phyloP scores from a whole-genome alignment of 495 filamentous ascomycete genomes.

The Staphylotrichum longicolle region DNA sequence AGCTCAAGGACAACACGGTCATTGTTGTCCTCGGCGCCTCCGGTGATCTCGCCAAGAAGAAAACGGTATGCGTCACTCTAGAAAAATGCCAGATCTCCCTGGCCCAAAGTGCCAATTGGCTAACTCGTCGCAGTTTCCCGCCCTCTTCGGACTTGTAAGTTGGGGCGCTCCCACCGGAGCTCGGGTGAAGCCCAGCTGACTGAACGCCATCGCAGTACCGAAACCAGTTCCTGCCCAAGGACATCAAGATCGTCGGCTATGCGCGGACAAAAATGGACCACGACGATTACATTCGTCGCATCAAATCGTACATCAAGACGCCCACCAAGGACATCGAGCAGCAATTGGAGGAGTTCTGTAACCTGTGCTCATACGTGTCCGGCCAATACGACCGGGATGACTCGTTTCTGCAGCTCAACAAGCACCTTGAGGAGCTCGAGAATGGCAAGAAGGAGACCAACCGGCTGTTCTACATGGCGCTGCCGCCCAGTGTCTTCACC shows the following conservation, averaged over 20 bases:
- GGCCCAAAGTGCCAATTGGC: conserved; percentile 27
- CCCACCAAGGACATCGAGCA: conserved; percentile 97
- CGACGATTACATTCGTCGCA: conserved; percentile 86
- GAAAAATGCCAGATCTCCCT: conserved; percentile 8
- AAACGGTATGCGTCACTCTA: conserved; percentile 67
- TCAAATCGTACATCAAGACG: conserved; percentile 98
- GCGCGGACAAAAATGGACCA: conserved; percentile 99
- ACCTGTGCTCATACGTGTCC: conserved; percentile 85
- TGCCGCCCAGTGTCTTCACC: conserved; percentile 96
- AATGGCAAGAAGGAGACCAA: conserved; percentile 77
- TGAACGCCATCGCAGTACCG: conserved; percentile 65
- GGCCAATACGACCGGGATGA: conserved; percentile 98
- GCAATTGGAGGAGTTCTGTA: conserved; percentile 85
- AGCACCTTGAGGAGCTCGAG: conserved; percentile 89
- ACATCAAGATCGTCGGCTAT: conserved; percentile 98
- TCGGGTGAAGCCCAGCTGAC: conserved; percentile 9
- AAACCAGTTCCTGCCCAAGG: conserved; percentile 97
- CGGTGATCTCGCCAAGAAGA: conserved; percentile 98
- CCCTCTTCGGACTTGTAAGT: conserved; percentile 95
- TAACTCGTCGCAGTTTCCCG: conserved; percentile 73
- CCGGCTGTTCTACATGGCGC: conserved; percentile 98
- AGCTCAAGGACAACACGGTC: conserved; percentile 97
- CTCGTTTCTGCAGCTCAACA: conserved; percentile 81
- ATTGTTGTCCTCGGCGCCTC: conserved; percentile 97
- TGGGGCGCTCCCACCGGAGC: conserved; percentile 1